Evolutionary conservation across 352 stramenopile species (phyloP).

Genomic region (Pythium vanterpoolii): DNA sequence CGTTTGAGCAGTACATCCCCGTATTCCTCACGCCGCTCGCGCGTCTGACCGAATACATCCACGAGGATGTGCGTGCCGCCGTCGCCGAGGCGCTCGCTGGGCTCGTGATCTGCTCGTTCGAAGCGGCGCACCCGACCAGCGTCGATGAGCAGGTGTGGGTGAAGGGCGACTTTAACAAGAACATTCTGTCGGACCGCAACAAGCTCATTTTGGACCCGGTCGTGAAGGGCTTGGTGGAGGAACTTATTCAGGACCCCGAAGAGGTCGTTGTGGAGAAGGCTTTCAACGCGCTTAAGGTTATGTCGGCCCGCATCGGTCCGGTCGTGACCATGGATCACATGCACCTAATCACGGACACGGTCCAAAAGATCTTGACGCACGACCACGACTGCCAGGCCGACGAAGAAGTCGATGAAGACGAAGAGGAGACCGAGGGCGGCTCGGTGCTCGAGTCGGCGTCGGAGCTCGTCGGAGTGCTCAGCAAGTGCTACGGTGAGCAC

Average conservation of each 20-base stretch:
- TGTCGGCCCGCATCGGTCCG: conserved; percentile 91
- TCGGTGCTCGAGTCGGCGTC: conserved; percentile 92
- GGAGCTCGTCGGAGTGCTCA: conserved; percentile 92
- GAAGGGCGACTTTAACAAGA: conserved; percentile 81
- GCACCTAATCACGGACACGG: conserved; percentile 75
- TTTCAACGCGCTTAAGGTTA: conserved; percentile 94
- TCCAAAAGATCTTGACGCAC: conserved; percentile 85
- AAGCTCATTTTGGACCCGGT: conserved; percentile 69
- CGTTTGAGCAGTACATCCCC: conserved; percentile 83
- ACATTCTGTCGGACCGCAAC: conserved; percentile 77
- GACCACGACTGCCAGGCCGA: conserved; percentile 90
- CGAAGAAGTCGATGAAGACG: conserved; percentile 80
- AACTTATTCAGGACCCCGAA: conserved; percentile 79
- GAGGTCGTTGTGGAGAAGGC: conserved; percentile 93
- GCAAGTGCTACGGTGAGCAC: conserved; percentile 92
- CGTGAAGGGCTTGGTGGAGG: conserved; percentile 72
- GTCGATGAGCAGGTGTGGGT: conserved; percentile 83
- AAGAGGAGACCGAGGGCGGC: conserved; percentile 93
- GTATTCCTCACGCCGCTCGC: conserved; percentile 80
- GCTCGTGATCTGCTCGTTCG: conserved; percentile 84
- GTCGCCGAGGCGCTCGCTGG: conserved; percentile 77
- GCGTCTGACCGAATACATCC: conserved; percentile 81
- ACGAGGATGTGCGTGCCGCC: conserved; percentile 80
- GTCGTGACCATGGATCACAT: conserved; percentile 92
- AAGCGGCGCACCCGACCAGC: conserved; percentile 65